Conservation (phyloP, 1,284 basidiomycete species). For the Mycosarcoma maydis region DNA sequence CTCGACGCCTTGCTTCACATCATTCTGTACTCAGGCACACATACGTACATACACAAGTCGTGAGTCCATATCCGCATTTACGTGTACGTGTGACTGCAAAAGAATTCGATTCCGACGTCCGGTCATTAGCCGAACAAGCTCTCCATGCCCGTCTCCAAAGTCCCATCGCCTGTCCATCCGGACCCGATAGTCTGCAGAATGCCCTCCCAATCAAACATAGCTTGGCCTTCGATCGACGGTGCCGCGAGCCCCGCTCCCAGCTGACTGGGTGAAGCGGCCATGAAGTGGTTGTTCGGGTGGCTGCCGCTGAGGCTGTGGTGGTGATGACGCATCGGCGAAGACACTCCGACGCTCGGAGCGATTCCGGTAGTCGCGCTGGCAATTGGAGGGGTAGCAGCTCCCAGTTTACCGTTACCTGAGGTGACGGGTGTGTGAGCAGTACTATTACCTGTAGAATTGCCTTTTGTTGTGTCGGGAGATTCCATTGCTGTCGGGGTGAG, state of each 20-base stretch:
- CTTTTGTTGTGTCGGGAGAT: slow-evolving; percentile 31
- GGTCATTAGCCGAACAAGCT: slow-evolving; percentile 30
- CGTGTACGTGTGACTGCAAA: too few relatives aligned
- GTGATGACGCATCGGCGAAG: slow-evolving; percentile 23
- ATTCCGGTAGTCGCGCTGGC: background rate
- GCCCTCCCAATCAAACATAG: slow-evolving; percentile 46
- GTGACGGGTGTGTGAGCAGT: slow-evolving; percentile 32
- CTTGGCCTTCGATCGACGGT: slow-evolving; percentile 14
- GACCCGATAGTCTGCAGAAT: slow-evolving; percentile 46
- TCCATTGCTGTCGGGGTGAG: slow-evolving; percentile 39
- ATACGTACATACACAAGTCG: background rate
- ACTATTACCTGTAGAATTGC: slow-evolving; percentile 10
- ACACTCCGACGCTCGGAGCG: background rate
- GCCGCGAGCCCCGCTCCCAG: slow-evolving; percentile 14
- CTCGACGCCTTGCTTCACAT: background rate
- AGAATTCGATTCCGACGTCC: too few relatives aligned
- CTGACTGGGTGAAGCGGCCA: slow-evolving; percentile 20
- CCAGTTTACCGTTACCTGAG: background rate
- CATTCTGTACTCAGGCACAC: background rate
- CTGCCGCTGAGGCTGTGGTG: slow-evolving; percentile 7
- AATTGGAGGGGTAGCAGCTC: slow-evolving; percentile 4
- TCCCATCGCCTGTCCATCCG: slow-evolving; percentile 45
- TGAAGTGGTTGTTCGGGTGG: slow-evolving; percentile 7
- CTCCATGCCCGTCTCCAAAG: slow-evolving; percentile 46
- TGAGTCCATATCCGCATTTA: too few relatives aligned